Conservation (phyloP, 2,329 filamentous ascomycete genomes). For the Magnaporthiopsis poae region DNA sequence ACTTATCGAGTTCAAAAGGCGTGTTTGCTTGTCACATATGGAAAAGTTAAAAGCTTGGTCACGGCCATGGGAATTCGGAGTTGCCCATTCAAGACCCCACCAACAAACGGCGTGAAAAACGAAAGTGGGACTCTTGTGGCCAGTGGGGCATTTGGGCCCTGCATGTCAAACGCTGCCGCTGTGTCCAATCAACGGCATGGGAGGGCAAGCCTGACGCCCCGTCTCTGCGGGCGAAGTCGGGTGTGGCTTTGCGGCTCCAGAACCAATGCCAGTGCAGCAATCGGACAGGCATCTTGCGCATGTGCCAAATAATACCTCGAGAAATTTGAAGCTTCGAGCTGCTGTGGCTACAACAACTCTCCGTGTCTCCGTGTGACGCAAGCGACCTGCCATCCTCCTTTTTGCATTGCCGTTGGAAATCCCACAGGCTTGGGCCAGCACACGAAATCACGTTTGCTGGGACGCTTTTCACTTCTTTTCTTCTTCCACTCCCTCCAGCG, state of each 20-base stretch:
- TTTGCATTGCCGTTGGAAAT: background rate
- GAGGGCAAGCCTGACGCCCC: background rate
- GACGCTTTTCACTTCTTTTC: slow-evolving; percentile 8
- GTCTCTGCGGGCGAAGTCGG: background rate
- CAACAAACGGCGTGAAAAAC: background rate
- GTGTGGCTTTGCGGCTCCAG: background rate
- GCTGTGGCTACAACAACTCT: slow-evolving; percentile 4
- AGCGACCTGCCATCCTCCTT: slow-evolving; percentile 3
- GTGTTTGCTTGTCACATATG: background rate
- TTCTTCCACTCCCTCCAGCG: slow-evolving; percentile 4
- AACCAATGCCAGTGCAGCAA: background rate
- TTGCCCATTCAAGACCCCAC: slow-evolving; percentile 8
- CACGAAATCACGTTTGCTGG: background rate
- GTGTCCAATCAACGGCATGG: background rate
- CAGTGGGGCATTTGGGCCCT: background rate
- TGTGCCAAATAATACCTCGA: slow-evolving; percentile 6
- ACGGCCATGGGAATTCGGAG: slow-evolving; percentile 1
- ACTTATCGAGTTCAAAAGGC: no score
- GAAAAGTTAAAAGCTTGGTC: background rate
- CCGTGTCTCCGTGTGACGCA: background rate
- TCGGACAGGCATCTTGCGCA: background rate
- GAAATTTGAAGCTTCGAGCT: slow-evolving; percentile 11
- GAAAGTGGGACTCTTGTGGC: background rate
- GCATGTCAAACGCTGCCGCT: background rate
- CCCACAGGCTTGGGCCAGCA: background rate